These are phyloP conservation scores for Candida hungchunana DNA, from an alignment of 805 yeast genomes.

Conservation along the genomic window DNA sequence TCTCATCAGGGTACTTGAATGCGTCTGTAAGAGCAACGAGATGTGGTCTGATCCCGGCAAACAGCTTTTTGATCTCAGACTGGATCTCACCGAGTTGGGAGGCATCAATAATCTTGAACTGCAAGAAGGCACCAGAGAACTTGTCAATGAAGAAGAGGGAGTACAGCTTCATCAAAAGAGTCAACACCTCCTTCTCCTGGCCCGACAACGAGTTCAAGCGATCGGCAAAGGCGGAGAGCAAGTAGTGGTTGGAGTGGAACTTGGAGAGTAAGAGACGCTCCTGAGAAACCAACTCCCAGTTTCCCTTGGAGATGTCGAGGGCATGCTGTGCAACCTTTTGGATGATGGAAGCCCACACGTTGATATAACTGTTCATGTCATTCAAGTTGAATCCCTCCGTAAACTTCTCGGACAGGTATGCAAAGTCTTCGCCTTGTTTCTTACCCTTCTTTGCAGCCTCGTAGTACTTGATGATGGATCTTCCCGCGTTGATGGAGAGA, in stretches of 20 bases:
- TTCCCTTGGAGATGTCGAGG: constrained; percentile 28
- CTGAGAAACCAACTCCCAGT: constrained; percentile 35
- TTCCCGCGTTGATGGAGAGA: constrained; percentile 78
- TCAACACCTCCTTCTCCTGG: constrained; percentile 44
- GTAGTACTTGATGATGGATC: constrained; percentile 50
- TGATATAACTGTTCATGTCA: constrained; percentile 17
- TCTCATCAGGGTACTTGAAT: constrained; percentile 74
- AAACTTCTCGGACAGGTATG: constrained; percentile 30
- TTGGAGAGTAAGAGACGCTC: constrained; percentile 35
- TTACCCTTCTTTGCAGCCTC: constrained; percentile 35
- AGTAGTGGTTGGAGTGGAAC: constrained; percentile 37
- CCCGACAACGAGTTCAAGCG: constrained; percentile 24
- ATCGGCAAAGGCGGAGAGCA: constrained; percentile 31
- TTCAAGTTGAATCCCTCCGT: constrained; percentile 23
- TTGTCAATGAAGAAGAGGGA: constrained; percentile 64
- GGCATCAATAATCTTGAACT: constrained; percentile 52
- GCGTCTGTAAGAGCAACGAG: constrained; percentile 80
- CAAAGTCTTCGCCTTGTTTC: constrained; percentile 26
- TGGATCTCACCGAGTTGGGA: constrained; percentile 40
- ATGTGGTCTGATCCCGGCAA: constrained; percentile 55
- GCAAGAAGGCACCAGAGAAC: constrained; percentile 69
- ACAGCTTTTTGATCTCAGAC: constrained; percentile 40
- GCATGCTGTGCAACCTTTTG: constrained; percentile 30
- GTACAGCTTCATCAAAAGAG: constrained; percentile 55
- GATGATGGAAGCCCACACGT: constrained; percentile 34